phyloP scores from a whole-genome alignment of 2,329 filamentous ascomycete genomes.

The Verticillium alfalfae region DNA sequence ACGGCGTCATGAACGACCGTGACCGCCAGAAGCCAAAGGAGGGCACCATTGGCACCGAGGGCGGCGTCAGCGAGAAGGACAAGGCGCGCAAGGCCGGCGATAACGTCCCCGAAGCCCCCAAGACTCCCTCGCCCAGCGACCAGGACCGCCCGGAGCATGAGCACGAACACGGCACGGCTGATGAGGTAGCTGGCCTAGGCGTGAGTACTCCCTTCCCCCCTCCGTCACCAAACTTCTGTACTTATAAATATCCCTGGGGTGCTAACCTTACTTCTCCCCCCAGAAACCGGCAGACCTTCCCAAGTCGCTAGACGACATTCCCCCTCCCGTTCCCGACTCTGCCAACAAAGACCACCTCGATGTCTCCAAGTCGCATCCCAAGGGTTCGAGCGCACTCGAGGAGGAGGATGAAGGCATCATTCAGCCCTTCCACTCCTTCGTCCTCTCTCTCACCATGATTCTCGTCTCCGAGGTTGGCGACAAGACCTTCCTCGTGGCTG shows the following conservation, averaged over 20 bases:
- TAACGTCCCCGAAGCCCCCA: conserved; percentile 69
- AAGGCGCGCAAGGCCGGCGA: conserved; percentile 66
- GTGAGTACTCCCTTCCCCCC: conserved; percentile 32
- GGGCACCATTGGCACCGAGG: conserved; percentile 83
- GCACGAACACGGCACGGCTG: conserved; percentile 29
- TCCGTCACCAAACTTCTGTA: not conserved
- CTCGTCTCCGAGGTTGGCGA: conserved; percentile 94
- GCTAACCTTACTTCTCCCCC: not conserved
- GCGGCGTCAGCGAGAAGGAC: conserved; percentile 82
- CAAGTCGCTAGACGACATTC: conserved; percentile 68
- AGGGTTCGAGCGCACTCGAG: conserved; percentile 23
- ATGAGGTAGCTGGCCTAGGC: conserved; percentile 48
- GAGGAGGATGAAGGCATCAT: conserved; percentile 57
- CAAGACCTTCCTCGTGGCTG: conserved; percentile 96
- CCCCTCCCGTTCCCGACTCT: conserved; percentile 62
- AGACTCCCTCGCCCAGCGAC: conserved; percentile 74
- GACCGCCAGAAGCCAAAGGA: conserved; percentile 69
- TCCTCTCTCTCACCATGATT: conserved; percentile 95
- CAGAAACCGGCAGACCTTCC: conserved; percentile 81
- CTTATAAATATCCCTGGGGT: conserved; percentile 6
- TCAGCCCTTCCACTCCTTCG: conserved; percentile 78
- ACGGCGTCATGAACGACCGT: conserved; percentile 92
- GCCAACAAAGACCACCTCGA: conserved; percentile 61
- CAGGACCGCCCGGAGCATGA: conserved; percentile 55
- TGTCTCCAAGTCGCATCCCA: conserved; percentile 19